Evolutionary conservation across 306 rosid genomes (phyloP), one percentile per base, ranked within the genome.

Genomic region (Fragaria nilgerrensis): DNA sequence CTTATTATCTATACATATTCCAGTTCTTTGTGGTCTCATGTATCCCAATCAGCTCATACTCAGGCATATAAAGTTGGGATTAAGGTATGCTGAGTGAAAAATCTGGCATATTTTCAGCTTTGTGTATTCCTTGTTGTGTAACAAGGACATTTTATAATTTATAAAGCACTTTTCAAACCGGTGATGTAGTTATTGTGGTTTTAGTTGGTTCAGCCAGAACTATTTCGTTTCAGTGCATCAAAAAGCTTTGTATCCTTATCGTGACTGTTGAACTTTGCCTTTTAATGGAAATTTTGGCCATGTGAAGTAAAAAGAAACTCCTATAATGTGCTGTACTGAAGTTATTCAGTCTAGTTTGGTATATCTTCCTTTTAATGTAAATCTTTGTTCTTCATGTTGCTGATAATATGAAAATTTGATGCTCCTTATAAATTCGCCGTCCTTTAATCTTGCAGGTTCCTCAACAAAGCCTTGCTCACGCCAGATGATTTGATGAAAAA

Each of bases 391-490:
- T 27, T 61, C 22, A 32, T 27, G 66, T 59, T n/a, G 2, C 34
- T 25, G 29, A 55, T 0, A 20, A 7, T 52, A 16, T 9, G 10
- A 20, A 53, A 20, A 9, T 55, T n/a, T 9, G 5, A n/a, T 20
- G 29, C 62, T n/a, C 27, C 62, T n/a, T 55, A 0, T 9, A 55
- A 55, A 0, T n/a, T n/a, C 5, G 3, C 9, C 3, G n/a, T n/a
- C 14, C 25, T 20, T 20, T n/a, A n/a, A n/a, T n/a, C 12, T 55
- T 11, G 25, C 72, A 87, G 89, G 74, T 88, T 88, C 73, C 89
- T 88, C 37, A 52, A 88, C 64, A 88, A 76, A 71, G 91, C 91
- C 0, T 76, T 87, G 76, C 56, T 87, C 25, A 56, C 80, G 5
- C 76, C 86, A 0, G 56, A 74, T 39, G 81, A 80, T 80, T 49